A percentile compares a stretch with the other conserved stretches of the same genome.
Evolutionary conservation across 1,284 basidiomycete species (phyloP).

Genomic region (Cryptococcus sp.): DNA sequence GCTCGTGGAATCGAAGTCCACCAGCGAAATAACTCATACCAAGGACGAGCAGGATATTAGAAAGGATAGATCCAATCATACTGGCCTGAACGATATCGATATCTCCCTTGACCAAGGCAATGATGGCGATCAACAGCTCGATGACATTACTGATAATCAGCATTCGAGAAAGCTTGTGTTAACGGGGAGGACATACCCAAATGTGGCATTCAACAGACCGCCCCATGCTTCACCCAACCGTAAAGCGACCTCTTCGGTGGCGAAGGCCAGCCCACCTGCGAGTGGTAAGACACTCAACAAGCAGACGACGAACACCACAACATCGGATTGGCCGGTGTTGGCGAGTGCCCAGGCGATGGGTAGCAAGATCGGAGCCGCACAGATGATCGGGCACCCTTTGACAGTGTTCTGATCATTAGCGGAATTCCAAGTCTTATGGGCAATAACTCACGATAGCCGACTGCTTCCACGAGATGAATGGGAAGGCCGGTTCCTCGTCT

Average conservation of each 20-base stretch:
- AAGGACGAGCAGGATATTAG: conserved; percentile 69
- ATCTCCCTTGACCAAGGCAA: conserved; percentile 74
- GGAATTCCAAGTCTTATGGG: conserved; percentile 11
- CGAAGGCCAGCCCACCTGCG: conserved; percentile 51
- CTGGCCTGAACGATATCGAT: conserved; percentile 73
- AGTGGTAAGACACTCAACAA: conserved; percentile 54
- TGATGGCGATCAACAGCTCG: conserved; percentile 61
- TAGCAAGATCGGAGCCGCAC: conserved; percentile 51
- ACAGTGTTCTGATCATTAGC: conserved; percentile 31
- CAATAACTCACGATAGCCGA: background rate
- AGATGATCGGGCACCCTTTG: conserved; percentile 25
- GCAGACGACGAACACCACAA: conserved; percentile 65
- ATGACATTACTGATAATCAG: conserved; percentile 46
- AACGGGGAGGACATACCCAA: conserved; percentile 22
- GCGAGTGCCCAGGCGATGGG: conserved; percentile 66
- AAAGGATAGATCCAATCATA: conserved; percentile 60
- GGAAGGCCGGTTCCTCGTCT: background rate
- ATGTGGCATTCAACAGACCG: conserved; percentile 51
- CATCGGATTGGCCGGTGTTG: conserved; percentile 57
- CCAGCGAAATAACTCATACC: conserved; percentile 61
- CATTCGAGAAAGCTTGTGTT: conserved; percentile 9
- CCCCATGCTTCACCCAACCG: conserved; percentile 51
- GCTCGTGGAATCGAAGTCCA: conserved; percentile 60
- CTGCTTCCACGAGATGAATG: background rate
- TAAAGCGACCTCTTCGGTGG: conserved; percentile 51